Evolutionary conservation across 495 filamentous ascomycete species (phyloP), one percentile per base, ranked within the genome.

Genomic region (Choiromyces venosus): DNA sequence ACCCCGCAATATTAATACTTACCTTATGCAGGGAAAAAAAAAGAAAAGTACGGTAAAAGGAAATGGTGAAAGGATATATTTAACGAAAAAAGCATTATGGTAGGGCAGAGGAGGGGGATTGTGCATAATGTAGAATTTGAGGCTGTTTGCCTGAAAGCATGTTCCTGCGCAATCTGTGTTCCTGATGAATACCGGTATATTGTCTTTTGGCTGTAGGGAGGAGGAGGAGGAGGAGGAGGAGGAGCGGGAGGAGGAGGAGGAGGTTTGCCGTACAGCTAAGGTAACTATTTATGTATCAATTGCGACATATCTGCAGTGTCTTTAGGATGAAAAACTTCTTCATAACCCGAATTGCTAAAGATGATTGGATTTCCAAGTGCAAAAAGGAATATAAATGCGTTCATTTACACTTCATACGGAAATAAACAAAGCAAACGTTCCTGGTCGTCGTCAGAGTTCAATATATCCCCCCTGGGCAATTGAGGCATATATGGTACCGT

Each of bases 121-220:
- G 52, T 61, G 52, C 52, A 61, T 61, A 61, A 61, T 61, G 52
- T 61, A 61, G 52, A 12, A 61, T 61, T 61, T 61, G 52, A 61
- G 52, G 52, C 52, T 61, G 52, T 29, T 61, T 29, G 10, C 25
- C 52, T 33, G 52, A 16, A n/a, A 61, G 52, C 52, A 61, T 61
- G 52, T 61, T 61, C 52, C 52, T 61, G 52, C 25, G 25, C 25
- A 33, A 33, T 25, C 52, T 33, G 52, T 61, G 52, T 61, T 61
- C 52, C 52, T 61, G 52, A 14, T 33, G 52, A 33, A 61, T 29
- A 4, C 52, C 1, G 14, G 52, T 12, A 25, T 56, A 29, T 29
- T n/a, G 10, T 25, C 52, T 29, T 56, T 25, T 56, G 25, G n/a
- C 52, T 1, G 52, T 10, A 29, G 29, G 40, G 14, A 42, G 40